A percentile compares a stretch with the other conserved stretches of the same genome.
These are phyloP conservation scores for Berkeleyomyces basicola DNA, from an alignment of 2,329 filamentous ascomycete genomes.

Conservation along the genomic window DNA sequence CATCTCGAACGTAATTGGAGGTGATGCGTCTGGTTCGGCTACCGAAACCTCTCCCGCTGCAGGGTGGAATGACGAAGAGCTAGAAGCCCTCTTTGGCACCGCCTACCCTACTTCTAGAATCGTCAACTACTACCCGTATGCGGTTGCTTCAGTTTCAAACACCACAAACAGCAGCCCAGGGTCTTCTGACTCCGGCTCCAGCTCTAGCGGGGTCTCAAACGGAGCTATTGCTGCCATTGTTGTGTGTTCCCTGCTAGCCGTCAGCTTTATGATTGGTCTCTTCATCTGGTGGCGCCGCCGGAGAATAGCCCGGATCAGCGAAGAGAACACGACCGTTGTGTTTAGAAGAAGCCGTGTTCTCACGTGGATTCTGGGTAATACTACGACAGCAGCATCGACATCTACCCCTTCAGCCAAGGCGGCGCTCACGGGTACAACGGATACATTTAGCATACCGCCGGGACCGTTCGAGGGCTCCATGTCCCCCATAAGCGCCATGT, in stretches of 20 bases:
- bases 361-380: constrained; percentile 32
- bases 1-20: constrained; percentile 51
- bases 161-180: neutral
- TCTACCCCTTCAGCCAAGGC: constrained; percentile 24
- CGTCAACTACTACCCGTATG: constrained; percentile 44
- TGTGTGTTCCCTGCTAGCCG: constrained; percentile 37
- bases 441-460: neutral
- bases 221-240: constrained; percentile 39
- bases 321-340: constrained; percentile 26
- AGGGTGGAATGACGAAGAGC: constrained; percentile 33
- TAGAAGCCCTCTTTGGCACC: constrained; percentile 36
- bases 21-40: constrained; percentile 48
- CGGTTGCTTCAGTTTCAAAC: constrained; percentile 16
- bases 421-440: constrained; percentile 25
- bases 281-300: constrained; percentile 32
- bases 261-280: constrained; percentile 34
- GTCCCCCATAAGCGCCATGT: neutral
- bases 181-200: neutral
- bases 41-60: constrained; percentile 47
- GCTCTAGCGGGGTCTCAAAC: neutral
- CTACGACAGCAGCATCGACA: constrained; percentile 17
- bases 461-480: neutral
- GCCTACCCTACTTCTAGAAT: constrained; percentile 41
- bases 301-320: constrained; percentile 24
- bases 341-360: constrained; percentile 32